Conservation (phyloP, 1,284 basidiomycete genomes). For the Abortiporus biennis region DNA sequence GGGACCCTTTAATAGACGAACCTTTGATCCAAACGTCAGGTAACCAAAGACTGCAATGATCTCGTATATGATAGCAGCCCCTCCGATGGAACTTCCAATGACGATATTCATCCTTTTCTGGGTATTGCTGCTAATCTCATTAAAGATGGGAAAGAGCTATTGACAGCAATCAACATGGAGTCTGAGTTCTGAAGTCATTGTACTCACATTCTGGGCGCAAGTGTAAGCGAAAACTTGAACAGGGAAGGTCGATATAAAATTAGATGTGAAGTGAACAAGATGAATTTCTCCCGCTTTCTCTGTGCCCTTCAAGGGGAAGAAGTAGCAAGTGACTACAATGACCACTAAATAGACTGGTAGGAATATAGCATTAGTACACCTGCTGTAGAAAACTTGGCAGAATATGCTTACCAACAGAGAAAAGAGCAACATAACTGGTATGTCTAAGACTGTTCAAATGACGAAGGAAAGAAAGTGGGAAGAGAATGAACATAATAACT, state of each 20-base stretch:
- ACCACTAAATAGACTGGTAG: slow-evolving; percentile 62
- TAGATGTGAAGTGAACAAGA: slow-evolving; percentile 69
- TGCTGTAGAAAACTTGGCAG: neutral
- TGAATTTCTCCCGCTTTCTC: slow-evolving; percentile 57
- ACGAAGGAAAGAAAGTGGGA: slow-evolving; percentile 85
- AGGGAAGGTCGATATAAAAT: slow-evolving; percentile 82
- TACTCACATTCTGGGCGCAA: slow-evolving; percentile 81
- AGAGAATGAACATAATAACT: slow-evolving; percentile 76
- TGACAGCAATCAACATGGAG: slow-evolving; percentile 1
- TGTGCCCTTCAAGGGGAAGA: slow-evolving; percentile 61
- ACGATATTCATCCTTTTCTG: slow-evolving; percentile 86
- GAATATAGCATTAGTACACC: slow-evolving; percentile 2
- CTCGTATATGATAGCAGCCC: slow-evolving; percentile 76
- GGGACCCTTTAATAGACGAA: slow-evolving; percentile 20
- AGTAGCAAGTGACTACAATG: slow-evolving; percentile 72
- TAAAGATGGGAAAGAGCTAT: slow-evolving; percentile 89
- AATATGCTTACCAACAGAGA: slow-evolving; percentile 67
- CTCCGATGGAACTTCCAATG: slow-evolving; percentile 82
- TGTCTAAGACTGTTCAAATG: slow-evolving; percentile 79
- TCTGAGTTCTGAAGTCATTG: neutral
- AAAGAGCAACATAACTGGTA: slow-evolving; percentile 82
- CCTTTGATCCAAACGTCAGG: slow-evolving; percentile 89
- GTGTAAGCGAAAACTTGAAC: slow-evolving; percentile 96
- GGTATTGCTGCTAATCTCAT: slow-evolving; percentile 81
- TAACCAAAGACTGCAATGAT: slow-evolving; percentile 87